Base-by-base conservation (phyloP, 345 rosid genomes). In the Euclidium syriacum region DNA sequence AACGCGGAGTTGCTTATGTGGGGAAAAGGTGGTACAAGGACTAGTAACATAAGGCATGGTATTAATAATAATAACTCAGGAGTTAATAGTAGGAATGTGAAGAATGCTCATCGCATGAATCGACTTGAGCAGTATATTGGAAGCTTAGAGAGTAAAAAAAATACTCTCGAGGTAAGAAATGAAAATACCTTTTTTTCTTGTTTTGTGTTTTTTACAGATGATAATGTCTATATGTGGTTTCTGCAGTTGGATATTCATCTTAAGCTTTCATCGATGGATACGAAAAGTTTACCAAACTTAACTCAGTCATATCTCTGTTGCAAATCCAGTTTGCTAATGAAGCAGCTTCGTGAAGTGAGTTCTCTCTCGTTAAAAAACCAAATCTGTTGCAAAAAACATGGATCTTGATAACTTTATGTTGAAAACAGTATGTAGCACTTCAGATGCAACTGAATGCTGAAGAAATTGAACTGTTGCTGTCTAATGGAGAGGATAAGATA, bases 1-100 rank as follows among this genome's bases (percentile, higher is more conserved):
- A 91, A 76, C 67, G 56, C 81, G 2, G 98, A 91, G 61, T 65
- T 73, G 80, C 87, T 84, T 80, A 89, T 83, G 41, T 91, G 98
- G 98, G 98, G 98, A 35, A 78, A 81, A 80, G 98, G 96, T 35
- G 96, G 96, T 36, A 60, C 84, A 48, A 78, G 98, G 69, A 91
- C n/a, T n/a, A n/a, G 98, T 79, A 78, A 81, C 71, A 81, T 92
- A 7, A 79, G 98, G 43, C 95, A 91, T 65, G 95, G 92, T 7
- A 84, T 70, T 42, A 60, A 59, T 71, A 52, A 77, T 59, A 76
- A 32, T 64, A 39, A 77, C 51, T 75, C 73, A 71, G 70, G 79
- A 64, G 71, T 80, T 67, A 75, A 48, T 71, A 78, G 40, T 71
- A 86, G 78, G 82, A 80, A 24, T 71, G 71, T 78, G 10, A 81